These are phyloP conservation scores for Diplotaxis tenuifolia DNA, from an alignment of 345 rosid species.

Conservation along the genomic window DNA sequence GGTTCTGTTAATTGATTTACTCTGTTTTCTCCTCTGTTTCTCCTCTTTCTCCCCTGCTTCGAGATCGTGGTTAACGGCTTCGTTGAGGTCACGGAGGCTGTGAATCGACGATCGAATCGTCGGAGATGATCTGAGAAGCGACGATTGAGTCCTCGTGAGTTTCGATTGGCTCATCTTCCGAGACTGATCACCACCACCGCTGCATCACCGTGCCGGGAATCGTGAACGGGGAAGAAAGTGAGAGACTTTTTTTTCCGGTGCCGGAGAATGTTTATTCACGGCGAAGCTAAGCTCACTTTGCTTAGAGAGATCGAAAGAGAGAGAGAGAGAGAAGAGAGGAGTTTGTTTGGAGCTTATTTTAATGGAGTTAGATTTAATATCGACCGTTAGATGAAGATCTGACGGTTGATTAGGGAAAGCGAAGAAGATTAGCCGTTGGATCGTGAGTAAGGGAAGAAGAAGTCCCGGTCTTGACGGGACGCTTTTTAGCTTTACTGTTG, in stretches of 20 bases:
- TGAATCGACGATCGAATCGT: constrained; percentile 85
- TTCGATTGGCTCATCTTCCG: constrained; percentile 52
- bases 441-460: constrained; percentile 23
- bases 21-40: constrained; percentile 36
- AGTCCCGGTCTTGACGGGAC: constrained; percentile 48
- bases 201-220: constrained; percentile 36
- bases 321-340: constrained; percentile 18
- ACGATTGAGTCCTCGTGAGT: constrained; percentile 79
- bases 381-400: constrained; percentile 48
- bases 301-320: constrained; percentile 12
- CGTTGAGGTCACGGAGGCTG: constrained; percentile 56
- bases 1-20: constrained; percentile 34
- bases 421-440: constrained; percentile 44
- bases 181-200: constrained; percentile 39
- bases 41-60: constrained; percentile 42
- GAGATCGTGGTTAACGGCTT: constrained; percentile 19
- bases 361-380: constrained; percentile 45
- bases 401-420: constrained; percentile 25
- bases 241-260: constrained; percentile 1
- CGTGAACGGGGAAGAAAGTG: background rate
- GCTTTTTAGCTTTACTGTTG: constrained; percentile 43
- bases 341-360: constrained; percentile 40
- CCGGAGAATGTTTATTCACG: constrained; percentile 1
- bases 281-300: constrained; percentile 3
- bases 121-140: constrained; percentile 80